phyloP scores from a whole-genome alignment of 306 rosid species.

The Herpetospermum pedunculosum region DNA sequence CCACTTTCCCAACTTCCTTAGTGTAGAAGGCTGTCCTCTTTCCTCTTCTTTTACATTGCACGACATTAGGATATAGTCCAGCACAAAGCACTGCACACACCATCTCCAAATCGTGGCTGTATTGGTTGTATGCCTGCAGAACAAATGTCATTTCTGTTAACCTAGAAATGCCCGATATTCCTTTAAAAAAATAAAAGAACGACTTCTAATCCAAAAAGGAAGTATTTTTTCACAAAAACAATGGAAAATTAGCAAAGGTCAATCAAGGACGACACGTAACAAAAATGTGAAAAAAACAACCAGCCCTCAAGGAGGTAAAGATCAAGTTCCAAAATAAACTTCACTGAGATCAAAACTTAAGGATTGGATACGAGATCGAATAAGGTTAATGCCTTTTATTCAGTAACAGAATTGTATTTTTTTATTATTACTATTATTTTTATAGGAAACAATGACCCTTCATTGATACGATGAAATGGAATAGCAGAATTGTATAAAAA shows the following conservation, averaged over 20 bases:
- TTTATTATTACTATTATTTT: too few species aligned
- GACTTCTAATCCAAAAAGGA: not conserved
- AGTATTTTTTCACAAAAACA: not conserved
- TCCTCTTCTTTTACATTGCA: conserved; percentile 92
- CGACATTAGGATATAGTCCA: conserved; percentile 90
- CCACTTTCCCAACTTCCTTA: conserved; percentile 92
- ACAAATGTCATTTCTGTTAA: not conserved
- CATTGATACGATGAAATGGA: too few species aligned
- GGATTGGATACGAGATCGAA: not conserved
- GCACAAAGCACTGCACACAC: conserved; percentile 92
- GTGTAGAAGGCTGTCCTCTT: conserved; percentile 74
- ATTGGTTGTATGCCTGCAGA: conserved; percentile 86
- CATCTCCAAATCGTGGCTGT: conserved; percentile 86
- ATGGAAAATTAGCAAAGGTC: not conserved
- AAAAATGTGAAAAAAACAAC: not conserved
- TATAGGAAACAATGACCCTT: too few species aligned
- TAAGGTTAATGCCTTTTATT: not conserved
- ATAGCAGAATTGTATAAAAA: not conserved
- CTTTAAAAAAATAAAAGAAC: not conserved
- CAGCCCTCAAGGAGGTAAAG: not conserved
- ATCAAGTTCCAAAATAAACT: not conserved
- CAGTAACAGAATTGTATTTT: not conserved
- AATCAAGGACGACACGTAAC: not conserved
- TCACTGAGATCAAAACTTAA: not conserved
- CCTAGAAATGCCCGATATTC: not conserved